Evolutionary conservation across 495 filamentous ascomycete species (phyloP).

Genomic region (Neohortaea acidophila): DNA sequence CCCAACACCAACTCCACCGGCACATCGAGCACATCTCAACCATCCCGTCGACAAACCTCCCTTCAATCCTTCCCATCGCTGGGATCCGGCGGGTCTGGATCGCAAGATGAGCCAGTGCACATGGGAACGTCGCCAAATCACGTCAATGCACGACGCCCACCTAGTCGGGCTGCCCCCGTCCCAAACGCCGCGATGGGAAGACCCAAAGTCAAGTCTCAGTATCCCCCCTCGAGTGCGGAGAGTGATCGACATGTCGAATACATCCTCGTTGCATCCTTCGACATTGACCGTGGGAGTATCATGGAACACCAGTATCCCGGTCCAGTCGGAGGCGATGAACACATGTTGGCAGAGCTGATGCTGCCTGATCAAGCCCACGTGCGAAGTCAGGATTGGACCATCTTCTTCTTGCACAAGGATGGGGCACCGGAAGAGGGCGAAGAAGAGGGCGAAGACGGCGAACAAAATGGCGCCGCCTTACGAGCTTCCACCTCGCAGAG

Average conservation of each 20-base stretch:
- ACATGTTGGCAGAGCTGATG: conserved; percentile 97
- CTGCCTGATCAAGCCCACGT: conserved; percentile 93
- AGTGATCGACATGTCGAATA: conserved; percentile 99
- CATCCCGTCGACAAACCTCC: not conserved
- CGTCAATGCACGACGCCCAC: not conserved
- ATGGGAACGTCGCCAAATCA: not conserved
- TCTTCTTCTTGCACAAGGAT: conserved; percentile 97
- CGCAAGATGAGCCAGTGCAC: conserved; percentile 1
- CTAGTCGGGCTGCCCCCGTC: not conserved
- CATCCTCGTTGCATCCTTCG: conserved; percentile 95
- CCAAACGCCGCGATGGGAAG: not conserved
- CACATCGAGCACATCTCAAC: not conserved
- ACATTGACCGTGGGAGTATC: conserved; percentile 85
- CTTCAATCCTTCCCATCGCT: conserved; percentile 2
- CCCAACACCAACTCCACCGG: conserved; percentile 15
- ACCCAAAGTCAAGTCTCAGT: conserved; percentile 58
- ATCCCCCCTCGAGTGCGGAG: conserved; percentile 60
- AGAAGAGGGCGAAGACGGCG: conserved; percentile 31
- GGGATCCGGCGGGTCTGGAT: conserved; percentile 4
- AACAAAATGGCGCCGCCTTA: conserved; percentile 2
- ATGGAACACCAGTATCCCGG: conserved; percentile 98
- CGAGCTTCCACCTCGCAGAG: no score
- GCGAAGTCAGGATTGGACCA: conserved; percentile 94
- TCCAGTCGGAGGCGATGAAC: conserved; percentile 90
- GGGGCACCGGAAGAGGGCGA: conserved; percentile 35